Evolutionary conservation across 1,139 yeast genomes (phyloP).

Genomic region (Candida sanyaensis): DNA sequence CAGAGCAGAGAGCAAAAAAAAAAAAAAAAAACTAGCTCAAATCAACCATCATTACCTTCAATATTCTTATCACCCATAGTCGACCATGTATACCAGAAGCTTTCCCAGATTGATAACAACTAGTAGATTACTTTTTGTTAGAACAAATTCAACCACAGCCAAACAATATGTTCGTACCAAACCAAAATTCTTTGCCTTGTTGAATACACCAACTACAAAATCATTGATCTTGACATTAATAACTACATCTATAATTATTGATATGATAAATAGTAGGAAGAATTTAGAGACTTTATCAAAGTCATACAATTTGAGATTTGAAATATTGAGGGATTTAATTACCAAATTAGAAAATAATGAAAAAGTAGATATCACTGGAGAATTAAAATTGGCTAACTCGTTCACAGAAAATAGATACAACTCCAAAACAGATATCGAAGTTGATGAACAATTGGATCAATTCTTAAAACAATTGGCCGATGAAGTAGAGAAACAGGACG

Average conservation of each 20-base stretch:
- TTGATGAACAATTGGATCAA: conserved; percentile 41
- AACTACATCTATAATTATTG: conserved; percentile 44
- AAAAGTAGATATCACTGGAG: conserved; percentile 37
- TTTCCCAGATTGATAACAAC: background rate
- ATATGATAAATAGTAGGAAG: conserved; percentile 35
- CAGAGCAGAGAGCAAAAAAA: no score
- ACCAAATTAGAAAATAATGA: conserved; percentile 31
- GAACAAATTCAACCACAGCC: conserved; percentile 15
- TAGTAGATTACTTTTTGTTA: background rate
- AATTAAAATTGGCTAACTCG: conserved; percentile 39
- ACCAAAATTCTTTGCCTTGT: conserved; percentile 22
- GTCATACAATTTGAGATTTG: conserved; percentile 33
- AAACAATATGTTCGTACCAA: conserved; percentile 14
- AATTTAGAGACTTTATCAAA: conserved; percentile 32
- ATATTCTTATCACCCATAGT: background rate
- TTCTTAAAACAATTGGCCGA: conserved; percentile 35
- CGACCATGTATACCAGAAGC: background rate
- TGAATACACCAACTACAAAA: conserved; percentile 38
- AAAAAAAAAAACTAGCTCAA: no score
- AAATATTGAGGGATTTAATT: conserved; percentile 32
- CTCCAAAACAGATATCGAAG: conserved; percentile 36
- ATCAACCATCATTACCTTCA: background rate
- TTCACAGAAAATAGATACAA: conserved; percentile 34
- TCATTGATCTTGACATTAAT: conserved; percentile 38
- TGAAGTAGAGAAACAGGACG: conserved; percentile 10